These are phyloP conservation scores for Auricularia cornea DNA, from an alignment of 768 basidiomycete species.

Conservation along the genomic window DNA sequence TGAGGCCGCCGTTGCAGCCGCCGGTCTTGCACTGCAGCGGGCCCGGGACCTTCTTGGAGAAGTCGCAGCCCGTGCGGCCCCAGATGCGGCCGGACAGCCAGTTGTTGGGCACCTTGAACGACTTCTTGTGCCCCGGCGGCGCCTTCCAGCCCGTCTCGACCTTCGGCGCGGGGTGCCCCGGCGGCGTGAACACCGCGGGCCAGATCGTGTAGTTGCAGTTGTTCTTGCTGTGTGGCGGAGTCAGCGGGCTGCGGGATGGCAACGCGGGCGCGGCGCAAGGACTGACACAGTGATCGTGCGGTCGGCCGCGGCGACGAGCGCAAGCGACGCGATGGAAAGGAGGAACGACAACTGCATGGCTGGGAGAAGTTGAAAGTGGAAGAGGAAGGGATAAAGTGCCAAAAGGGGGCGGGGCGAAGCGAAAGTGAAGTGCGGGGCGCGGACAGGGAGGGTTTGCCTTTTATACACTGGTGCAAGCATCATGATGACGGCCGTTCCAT, in stretches of 20 bases:
- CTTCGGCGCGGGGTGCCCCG: neutral
- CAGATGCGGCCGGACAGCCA: slow-evolving; percentile 1
- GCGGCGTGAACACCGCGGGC: neutral
- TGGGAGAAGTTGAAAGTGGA: neutral
- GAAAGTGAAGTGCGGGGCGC: neutral
- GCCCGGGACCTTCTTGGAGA: slow-evolving; percentile 10
- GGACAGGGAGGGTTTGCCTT: too few relatives aligned
- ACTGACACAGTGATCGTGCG: neutral
- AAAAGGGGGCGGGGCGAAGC: neutral
- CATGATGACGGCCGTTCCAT: too few relatives aligned
- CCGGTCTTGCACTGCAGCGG: slow-evolving; percentile 17
- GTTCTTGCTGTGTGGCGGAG: neutral
- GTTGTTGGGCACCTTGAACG: neutral
- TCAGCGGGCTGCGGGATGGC: too few relatives aligned
- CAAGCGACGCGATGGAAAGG: neutral
- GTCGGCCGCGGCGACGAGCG: neutral
- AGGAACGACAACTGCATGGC: neutral
- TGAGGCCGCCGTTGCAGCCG: slow-evolving; percentile 20
- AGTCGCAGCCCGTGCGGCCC: slow-evolving; percentile 18
- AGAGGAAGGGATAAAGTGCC: neutral
- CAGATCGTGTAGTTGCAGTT: neutral
- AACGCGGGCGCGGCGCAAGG: neutral
- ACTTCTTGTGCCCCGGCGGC: neutral
- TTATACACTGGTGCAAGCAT: too few relatives aligned
- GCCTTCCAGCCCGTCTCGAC: neutral